Base-by-base conservation (phyloP, 2,329 filamentous ascomycete species). In the Pseudogymnoascus destructans region DNA sequence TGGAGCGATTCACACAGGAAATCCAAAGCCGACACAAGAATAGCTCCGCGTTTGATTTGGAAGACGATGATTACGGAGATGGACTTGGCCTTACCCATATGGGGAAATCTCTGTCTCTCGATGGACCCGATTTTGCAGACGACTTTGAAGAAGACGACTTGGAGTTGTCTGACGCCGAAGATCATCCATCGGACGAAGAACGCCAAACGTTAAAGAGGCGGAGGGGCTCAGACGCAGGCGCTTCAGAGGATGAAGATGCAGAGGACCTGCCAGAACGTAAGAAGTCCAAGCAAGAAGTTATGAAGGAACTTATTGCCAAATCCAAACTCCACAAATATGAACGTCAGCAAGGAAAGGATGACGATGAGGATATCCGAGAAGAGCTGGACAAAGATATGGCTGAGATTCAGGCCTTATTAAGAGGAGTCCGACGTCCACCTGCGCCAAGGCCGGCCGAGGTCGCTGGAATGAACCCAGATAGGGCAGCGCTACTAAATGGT, bases 261-360 rank as follows among this genome's bases (percentile, higher is more conserved):
- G 74, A 73, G 3, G 75, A 75, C 5, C 74, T 84, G 62, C 90
- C 89, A 0, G 86, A 92, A 66, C 80, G 86, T 60, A 96, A 95
- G 72, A 98, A 96, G 75, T 85, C 85, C 2, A 97, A 96, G 73
- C 87, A 93, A 58, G 93, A 98, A 71, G 88, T 98, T 55, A 96
- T 97, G 89, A 87, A 95, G 67, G 95, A 98, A 71, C 79, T 98
- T 61, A 96, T 98, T 64, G 89, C 91, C 61, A 98, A 98, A 73
- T 97, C 92, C 0, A 98, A 98, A 70, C 78, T 88, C 62, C 81
- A 96, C 78, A 97, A 95, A 73, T 91, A 92, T 68, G 91, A 97
- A 73, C 84, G 93, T 38, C 93, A 98, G 72, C 85, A 89, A 61
- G 82, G 83, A 25, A 96, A 95, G 68, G 93, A 97, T 61, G 89